A percentile compares a stretch with the other conserved stretches of the same genome.
phyloP scores from a whole-genome alignment of 177 flowering plant species.

The Tripterygium wilfordii region DNA sequence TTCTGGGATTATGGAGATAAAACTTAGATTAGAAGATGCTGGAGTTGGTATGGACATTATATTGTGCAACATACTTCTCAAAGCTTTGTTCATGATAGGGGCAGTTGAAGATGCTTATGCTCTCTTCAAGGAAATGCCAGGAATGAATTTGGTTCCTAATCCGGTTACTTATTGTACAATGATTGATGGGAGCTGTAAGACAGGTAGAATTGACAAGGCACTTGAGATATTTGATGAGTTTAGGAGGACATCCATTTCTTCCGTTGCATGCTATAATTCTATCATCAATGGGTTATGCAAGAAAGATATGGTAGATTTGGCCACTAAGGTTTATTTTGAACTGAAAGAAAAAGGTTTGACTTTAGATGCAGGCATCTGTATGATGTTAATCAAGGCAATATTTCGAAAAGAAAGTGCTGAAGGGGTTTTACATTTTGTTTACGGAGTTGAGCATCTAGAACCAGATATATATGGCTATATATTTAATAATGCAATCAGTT shows the following conservation, averaged over 20 bases:
- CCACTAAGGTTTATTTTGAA: constrained; percentile 52
- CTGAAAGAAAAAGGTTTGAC: constrained; percentile 34
- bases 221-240: constrained; percentile 65
- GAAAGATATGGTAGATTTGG: constrained; percentile 54
- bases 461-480: constrained; percentile 19
- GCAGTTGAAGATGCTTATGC: constrained; percentile 52
- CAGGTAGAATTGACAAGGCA: constrained; percentile 57
- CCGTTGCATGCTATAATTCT: constrained; percentile 41
- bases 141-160: constrained; percentile 43
- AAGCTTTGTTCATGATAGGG: constrained; percentile 61
- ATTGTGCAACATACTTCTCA: constrained; percentile 65
- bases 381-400: constrained; percentile 32
- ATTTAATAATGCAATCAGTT: constrained; percentile 39
- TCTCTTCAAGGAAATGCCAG: constrained; percentile 42
- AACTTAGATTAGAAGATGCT: constrained; percentile 52
- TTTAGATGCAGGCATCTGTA: constrained; percentile 27
- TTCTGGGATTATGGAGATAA: constrained; percentile 44
- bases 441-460: constrained; percentile 25
- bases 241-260: constrained; percentile 29
- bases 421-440: constrained; percentile 42
- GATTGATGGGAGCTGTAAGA: constrained; percentile 65
- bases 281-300: constrained; percentile 55
- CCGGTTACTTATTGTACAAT: constrained; percentile 57
- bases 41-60: constrained; percentile 49
- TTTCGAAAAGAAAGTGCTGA: constrained; percentile 31